Evolutionary conservation across 306 rosid species (phyloP), one percentile per base, ranked within the genome.

Genomic region (Purshia tridentata): DNA sequence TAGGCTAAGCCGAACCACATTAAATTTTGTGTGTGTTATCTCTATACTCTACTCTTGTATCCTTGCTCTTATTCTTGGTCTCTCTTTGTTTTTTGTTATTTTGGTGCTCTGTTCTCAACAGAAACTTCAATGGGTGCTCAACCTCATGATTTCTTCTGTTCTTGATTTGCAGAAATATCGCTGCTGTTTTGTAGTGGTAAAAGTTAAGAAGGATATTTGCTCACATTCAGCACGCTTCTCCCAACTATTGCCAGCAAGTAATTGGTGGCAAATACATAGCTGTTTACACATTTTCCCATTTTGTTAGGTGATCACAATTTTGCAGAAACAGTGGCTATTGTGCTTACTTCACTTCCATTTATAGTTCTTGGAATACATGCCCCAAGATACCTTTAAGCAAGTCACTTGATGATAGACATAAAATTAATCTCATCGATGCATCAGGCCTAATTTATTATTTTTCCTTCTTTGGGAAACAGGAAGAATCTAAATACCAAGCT

Each of bases 341-440:
- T 95, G 78, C 84, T 95, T 48, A 91, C 99, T 55, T 95, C 99
- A 51, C 81, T 91, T 78, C 97, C 98, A 60, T 95, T 95, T 67
- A 77, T 91, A 71, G 89, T 78, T 73, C 96, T 95, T 73, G 99
- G 99, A 84, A 48, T 91, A 20, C 83, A 87, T 37, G 81, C 93
- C 74, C 99, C 99, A 13, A 94, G 99, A 65, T 67, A 75, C 65
- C 52, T 76, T 75, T 18, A 62, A 58, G 76, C n/a, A 67, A 72
- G 22, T 59, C 81, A 71, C 65, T 61, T 70, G 64, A 53, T 70
- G 64, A 53, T 54, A 50, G 39, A 66, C 18, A n/a, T 48, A 16
- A 39, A 73, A 12, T 10, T 65, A 45, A 23, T 44, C 20, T 46
- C 48, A 16, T 61, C 22, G 65, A 77, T 75, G 45, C 58, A 60